Evolutionary conservation across 2,329 filamentous ascomycete species (phyloP), one percentile per base, ranked within the genome.

Genomic region (Gnomoniopsis sp.): DNA sequence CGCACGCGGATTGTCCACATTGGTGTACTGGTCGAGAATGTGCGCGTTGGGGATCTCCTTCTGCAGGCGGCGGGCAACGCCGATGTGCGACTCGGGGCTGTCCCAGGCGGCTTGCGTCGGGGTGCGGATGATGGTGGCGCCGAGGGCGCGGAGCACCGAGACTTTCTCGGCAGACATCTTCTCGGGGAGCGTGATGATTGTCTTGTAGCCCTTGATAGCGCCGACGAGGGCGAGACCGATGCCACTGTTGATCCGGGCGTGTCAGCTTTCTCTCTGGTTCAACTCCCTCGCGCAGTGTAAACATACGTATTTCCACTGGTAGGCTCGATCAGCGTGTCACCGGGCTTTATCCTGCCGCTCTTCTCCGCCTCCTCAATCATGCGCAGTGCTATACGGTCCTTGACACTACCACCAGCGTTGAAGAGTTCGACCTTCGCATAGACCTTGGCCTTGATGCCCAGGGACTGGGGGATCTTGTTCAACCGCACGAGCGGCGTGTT

Each of bases 121-220:
- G 3, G 95, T 99, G 56, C 95, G 88, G 73, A 99, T 97, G 75
- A 99, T 98, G 70, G 96, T 97, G 46, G 95, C 95, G 64, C 93
- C 93, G 54, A 99, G 84, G 33, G 95, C 93, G 67, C 92, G 90
- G 62, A 99, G 83, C 30, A 99, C 95, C 2, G 93, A 89, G 43
- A 99, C 95, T 77, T 99, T 99, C 77, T 99, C 95, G 50, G 92
- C 90, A 1, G 92, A 97, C 95, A 99, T 99, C 82, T 99, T 99
- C 78, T 99, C 95, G 53, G 95, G 95, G 49, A 99, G 85, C 12
- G 95, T 99, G 74, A 99, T 99, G 76, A 99, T 98, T 44, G 93
- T 96, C 76, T 93, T 93, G 82, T 98, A 99, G 65, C 93, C 93
- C 79, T 97, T 98, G 70, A 99, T 90, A 17, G 95, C 95, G 59